phyloP scores from a whole-genome alignment of 2,329 filamentous ascomycete species.

The Alternaria sp. region DNA sequence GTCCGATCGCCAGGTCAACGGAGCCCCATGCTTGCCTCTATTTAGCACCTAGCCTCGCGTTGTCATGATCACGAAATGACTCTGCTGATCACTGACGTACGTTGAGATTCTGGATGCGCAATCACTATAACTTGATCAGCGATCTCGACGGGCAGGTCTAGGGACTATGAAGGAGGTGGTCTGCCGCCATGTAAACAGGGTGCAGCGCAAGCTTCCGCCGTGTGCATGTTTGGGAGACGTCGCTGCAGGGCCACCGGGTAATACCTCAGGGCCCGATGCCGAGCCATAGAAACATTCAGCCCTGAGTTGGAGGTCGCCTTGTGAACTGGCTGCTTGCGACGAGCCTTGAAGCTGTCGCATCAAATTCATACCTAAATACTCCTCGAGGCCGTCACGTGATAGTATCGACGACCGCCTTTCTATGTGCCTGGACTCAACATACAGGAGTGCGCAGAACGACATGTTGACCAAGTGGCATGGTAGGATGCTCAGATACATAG shows the following conservation, averaged over 20 bases:
- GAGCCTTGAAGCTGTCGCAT: not conserved
- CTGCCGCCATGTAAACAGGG: not conserved
- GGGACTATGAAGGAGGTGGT: not conserved
- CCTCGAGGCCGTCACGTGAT: not conserved
- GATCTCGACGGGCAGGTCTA: not conserved
- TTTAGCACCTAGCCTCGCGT: not conserved
- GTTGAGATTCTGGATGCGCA: not conserved
- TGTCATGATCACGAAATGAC: not conserved
- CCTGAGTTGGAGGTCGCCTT: not conserved
- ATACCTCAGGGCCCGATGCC: not conserved
- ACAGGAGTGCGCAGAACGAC: not conserved
- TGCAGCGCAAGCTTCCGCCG: not conserved
- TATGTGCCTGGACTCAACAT: not conserved
- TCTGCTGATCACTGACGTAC: constrained; percentile 11
- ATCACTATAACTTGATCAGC: not conserved
- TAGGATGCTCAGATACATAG: not conserved
- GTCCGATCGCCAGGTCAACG: constrained; percentile 4
- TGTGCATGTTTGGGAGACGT: not conserved
- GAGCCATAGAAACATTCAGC: not conserved
- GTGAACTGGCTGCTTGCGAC: too few species aligned
- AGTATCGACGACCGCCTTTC: not conserved
- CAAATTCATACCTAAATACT: not conserved
- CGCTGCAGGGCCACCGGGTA: constrained; percentile 10
- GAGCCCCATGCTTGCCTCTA: not conserved
- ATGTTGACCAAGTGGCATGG: not conserved